Conservation (phyloP, 441 rosid species). For the Pelargonium cotyledonis region DNA sequence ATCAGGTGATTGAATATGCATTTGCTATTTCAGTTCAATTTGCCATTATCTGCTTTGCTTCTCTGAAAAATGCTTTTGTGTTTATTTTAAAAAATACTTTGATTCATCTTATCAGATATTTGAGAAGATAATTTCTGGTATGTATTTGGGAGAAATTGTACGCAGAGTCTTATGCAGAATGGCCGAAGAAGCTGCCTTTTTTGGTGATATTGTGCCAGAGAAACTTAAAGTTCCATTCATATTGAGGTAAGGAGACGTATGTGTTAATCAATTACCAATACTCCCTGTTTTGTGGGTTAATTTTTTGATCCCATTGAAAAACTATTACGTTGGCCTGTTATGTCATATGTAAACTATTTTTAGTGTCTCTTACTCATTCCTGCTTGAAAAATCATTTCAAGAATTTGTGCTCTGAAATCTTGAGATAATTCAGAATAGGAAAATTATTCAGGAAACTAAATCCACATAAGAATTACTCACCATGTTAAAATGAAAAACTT, state of each 20-base stretch:
- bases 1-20: conserved; percentile 36
- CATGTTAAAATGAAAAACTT: too few relatives aligned
- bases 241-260: conserved; percentile 23
- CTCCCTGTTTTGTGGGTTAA: neutral
- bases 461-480: too few relatives aligned
- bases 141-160: conserved; percentile 45
- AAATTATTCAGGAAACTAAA: too few relatives aligned
- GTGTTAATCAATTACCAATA: too few relatives aligned
- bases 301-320: neutral
- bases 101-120: conserved; percentile 23
- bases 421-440: too few relatives aligned
- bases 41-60: neutral
- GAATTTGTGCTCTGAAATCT: too few relatives aligned
- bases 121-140: conserved; percentile 41
- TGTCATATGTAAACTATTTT: too few relatives aligned
- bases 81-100: neutral
- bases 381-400: too few relatives aligned
- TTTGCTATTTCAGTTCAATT: neutral
- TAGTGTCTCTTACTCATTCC: too few relatives aligned
- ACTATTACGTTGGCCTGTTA: neutral
- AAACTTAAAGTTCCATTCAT: conserved; percentile 29
- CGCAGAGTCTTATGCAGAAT: conserved; percentile 36
- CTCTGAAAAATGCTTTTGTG: neutral
- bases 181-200: conserved; percentile 38
- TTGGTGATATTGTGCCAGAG: conserved; percentile 34